Percentiles rank a stretch among this genome's conserved stretches.
These are phyloP conservation scores for Serendipita sp. DNA, from an alignment of 768 basidiomycete genomes.

Conservation along the genomic window DNA sequence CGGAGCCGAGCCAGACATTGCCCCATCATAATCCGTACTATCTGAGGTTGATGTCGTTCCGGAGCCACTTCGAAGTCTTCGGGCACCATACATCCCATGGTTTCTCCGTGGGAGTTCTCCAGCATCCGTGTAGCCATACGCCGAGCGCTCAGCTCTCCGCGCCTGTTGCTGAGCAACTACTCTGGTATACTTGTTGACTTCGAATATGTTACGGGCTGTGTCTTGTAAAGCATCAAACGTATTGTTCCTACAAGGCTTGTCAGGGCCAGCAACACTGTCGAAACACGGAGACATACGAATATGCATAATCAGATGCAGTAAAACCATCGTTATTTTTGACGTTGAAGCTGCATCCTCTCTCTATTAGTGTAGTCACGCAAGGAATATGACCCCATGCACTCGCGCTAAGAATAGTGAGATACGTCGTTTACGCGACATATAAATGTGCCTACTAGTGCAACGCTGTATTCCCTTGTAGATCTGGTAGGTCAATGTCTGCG, in stretches of 20 bases:
- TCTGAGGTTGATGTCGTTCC: slow-evolving; percentile 65
- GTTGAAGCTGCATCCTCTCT: slow-evolving; percentile 69
- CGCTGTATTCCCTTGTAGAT: slow-evolving; percentile 83
- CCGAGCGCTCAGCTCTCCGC: not conserved
- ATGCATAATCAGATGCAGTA: slow-evolving; percentile 85
- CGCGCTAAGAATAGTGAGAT: slow-evolving; percentile 32
- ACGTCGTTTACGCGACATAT: not conserved
- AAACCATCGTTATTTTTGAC: slow-evolving; percentile 84
- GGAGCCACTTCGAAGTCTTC: slow-evolving; percentile 63
- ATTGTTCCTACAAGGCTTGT: slow-evolving; percentile 32
- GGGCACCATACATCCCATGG: not conserved
- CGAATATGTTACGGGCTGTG: slow-evolving; percentile 61
- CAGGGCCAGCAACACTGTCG: slow-evolving; percentile 11
- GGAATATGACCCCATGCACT: slow-evolving; percentile 78
- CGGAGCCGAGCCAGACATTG: slow-evolving; percentile 27
- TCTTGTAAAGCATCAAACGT: slow-evolving; percentile 68
- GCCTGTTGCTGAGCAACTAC: slow-evolving; percentile 40
- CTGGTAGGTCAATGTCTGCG: slow-evolving; percentile 78
- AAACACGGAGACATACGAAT: slow-evolving; percentile 39
- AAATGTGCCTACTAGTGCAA: slow-evolving; percentile 64
- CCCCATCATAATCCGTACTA: slow-evolving; percentile 46
- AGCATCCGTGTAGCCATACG: not conserved
- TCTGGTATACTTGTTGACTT: slow-evolving; percentile 50
- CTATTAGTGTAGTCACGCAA: slow-evolving; percentile 72
- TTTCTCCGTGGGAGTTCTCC: slow-evolving; percentile 9